Evolutionary conservation across 108 stramenopile genomes (phyloP), one percentile per base, ranked within the genome.

Genomic region (Nitzschia palea): DNA sequence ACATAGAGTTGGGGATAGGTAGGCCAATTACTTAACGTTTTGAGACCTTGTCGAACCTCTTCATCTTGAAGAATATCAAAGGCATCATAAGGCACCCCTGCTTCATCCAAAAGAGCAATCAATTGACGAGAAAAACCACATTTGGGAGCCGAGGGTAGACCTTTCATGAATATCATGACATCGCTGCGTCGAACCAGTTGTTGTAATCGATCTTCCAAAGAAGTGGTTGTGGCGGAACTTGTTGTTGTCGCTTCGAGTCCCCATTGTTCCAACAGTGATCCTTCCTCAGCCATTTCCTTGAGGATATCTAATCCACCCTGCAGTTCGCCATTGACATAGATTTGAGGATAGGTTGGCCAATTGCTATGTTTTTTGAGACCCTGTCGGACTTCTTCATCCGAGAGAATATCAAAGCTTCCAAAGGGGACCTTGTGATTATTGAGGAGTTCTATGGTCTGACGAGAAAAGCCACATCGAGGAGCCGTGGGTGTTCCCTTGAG

Each of bases 131-230:
- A 89, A 68, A 98, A 98, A 3, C 96, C 96, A 62, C 98, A 98
- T 48, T 73, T 71, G 1, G 96, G 96, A 28, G 82, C 77, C 37
- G 86, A 90, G 15, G 98, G 95, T 0, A 95, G 65, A 51, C 98
- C 98, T 74, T 98, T 98, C 98, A 98, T 98, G 71, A 98, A 98
- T 3, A 98, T 69, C 89, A 98, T 91, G 59, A 97, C 83, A 33
- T 81, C 74, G 31, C 80, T 71, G 27, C 81, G 62, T 26, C 63
- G 68, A 22, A 89, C 62, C 23, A 96, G 66, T 70, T 71, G 67
- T 14, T 62, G 28, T 27, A 95, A 76, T 54, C 83, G 82, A 35
- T 87, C 81, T 23, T 86, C 47, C 45, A 95, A 58, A 4, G 80
- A 57, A 55, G 54, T 55, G 26, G 34, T 25, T 27, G 30, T 43